Conservation (phyloP, 768 basidiomycete species). For the Gymnopilus dilepis region DNA sequence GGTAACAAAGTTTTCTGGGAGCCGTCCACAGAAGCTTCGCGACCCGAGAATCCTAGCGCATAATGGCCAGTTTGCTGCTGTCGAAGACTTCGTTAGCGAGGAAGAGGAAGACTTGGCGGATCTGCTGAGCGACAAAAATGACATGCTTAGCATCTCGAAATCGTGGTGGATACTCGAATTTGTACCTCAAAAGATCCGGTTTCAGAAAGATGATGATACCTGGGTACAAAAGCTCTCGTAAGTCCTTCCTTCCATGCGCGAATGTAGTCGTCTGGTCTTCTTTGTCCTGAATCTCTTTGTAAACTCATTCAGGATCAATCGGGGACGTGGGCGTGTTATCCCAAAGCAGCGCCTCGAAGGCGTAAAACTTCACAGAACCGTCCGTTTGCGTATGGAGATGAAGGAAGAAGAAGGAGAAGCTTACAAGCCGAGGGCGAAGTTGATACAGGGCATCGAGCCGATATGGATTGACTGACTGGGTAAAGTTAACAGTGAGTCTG, state of each 20-base stretch:
- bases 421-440: slow-evolving; percentile 47
- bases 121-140: slow-evolving; percentile 53
- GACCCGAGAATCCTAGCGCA: slow-evolving; percentile 26
- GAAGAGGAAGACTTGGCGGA: slow-evolving; percentile 69
- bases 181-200: slow-evolving; percentile 45
- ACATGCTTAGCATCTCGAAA: slow-evolving; percentile 54
- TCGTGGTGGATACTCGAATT: slow-evolving; percentile 74
- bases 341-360: slow-evolving; percentile 42
- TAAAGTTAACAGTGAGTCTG: no score
- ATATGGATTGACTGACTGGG: slow-evolving; percentile 50
- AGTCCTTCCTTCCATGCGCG: slow-evolving; percentile 18
- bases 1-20: slow-evolving; percentile 34
- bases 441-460: slow-evolving; percentile 36
- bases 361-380: slow-evolving; percentile 51
- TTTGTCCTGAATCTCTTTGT: not conserved
- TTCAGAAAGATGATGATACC: slow-evolving; percentile 44
- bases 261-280: not conserved
- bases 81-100: slow-evolving; percentile 45
- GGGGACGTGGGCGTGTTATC: slow-evolving; percentile 46
- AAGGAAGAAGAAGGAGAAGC: slow-evolving; percentile 22
- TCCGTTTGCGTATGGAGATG: slow-evolving; percentile 49
- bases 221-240: slow-evolving; percentile 45
- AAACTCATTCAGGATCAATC: slow-evolving; percentile 40
- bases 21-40: slow-evolving; percentile 26
- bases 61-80: slow-evolving; percentile 29